Evolutionary conservation across 352 stramenopile species (phyloP).

Genomic region (Pythium coloratum): DNA sequence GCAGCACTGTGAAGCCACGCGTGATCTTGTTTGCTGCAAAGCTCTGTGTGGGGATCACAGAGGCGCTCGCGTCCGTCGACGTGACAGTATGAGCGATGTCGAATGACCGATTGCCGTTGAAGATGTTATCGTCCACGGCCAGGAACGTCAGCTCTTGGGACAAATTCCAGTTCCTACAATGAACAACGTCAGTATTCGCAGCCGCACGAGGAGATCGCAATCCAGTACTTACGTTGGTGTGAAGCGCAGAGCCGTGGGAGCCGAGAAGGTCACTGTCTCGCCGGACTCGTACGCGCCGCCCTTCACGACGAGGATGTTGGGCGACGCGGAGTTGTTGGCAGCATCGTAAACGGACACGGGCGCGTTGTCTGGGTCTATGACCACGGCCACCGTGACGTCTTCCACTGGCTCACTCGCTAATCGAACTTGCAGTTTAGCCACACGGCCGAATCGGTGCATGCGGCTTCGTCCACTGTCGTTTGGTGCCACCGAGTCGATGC

Average conservation of each 20-base stretch:
- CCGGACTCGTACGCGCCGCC: conserved; percentile 50
- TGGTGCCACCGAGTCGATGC: conserved; percentile 34
- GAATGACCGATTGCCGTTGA: conserved; percentile 51
- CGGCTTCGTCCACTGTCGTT: conserved; percentile 42
- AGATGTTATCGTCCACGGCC: conserved; percentile 65
- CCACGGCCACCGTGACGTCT: conserved; percentile 43
- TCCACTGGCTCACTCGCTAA: conserved; percentile 59
- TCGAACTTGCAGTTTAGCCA: conserved; percentile 34
- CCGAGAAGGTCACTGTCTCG: conserved; percentile 31
- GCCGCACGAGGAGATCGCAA: background rate
- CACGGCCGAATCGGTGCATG: conserved; percentile 52
- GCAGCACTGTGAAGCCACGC: conserved; percentile 25
- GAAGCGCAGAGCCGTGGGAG: conserved; percentile 52
- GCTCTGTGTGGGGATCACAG: conserved; percentile 37
- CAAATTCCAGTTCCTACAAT: conserved; percentile 53
- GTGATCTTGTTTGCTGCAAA: conserved; percentile 27
- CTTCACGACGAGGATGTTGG: conserved; percentile 24
- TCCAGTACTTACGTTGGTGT: conserved; percentile 30
- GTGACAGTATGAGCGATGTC: conserved; percentile 31
- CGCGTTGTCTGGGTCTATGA: conserved; percentile 29
- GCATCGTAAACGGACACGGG: conserved; percentile 44
- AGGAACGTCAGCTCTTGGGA: conserved; percentile 51
- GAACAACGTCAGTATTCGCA: background rate
- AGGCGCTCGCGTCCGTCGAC: conserved; percentile 30
- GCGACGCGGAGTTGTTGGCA: conserved; percentile 29